Conservation (phyloP, 352 stramenopile genomes). For the Globisporangium rhizosaccharum region DNA sequence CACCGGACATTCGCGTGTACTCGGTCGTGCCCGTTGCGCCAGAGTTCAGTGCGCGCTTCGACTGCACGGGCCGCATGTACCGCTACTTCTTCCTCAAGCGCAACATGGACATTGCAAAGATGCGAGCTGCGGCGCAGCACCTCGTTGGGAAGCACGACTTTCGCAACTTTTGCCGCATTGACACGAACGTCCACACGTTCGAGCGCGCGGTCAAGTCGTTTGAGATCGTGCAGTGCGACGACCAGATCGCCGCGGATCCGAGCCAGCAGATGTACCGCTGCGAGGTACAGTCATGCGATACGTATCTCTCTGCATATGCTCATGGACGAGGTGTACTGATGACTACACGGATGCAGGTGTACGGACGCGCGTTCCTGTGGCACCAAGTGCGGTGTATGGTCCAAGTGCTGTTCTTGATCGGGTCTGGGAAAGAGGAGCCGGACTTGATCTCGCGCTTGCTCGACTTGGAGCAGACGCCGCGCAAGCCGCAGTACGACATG, state of each 20-base stretch:
- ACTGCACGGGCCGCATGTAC: constrained; percentile 92
- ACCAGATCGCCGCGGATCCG: constrained; percentile 26
- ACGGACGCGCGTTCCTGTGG: constrained; percentile 97
- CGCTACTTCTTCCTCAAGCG: constrained; percentile 95
- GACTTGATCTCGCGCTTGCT: constrained; percentile 88
- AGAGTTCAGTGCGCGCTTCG: constrained; percentile 95
- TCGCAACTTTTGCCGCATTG: constrained; percentile 99
- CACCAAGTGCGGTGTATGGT: constrained; percentile 99
- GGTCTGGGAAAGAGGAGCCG: constrained; percentile 87
- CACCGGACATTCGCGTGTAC: constrained; percentile 81
- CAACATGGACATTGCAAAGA: constrained; percentile 70
- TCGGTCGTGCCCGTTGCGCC: constrained; percentile 66
- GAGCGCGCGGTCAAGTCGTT: constrained; percentile 79
- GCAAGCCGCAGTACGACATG: constrained; percentile 93
- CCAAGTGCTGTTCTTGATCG: constrained; percentile 95
- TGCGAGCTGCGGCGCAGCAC: constrained; percentile 80
- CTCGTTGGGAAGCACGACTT: constrained; percentile 97
- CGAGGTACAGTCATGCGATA: constrained; percentile 28
- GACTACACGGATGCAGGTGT: constrained; percentile 25
- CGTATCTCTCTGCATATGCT: neutral
- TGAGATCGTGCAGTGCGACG: constrained; percentile 70
- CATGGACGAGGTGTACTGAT: neutral
- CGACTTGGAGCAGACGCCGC: constrained; percentile 86
- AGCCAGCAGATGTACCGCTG: constrained; percentile 67
- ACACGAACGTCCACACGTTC: constrained; percentile 97